Conservation (phyloP, 768 basidiomycete species). For the Astraeus odoratus region DNA sequence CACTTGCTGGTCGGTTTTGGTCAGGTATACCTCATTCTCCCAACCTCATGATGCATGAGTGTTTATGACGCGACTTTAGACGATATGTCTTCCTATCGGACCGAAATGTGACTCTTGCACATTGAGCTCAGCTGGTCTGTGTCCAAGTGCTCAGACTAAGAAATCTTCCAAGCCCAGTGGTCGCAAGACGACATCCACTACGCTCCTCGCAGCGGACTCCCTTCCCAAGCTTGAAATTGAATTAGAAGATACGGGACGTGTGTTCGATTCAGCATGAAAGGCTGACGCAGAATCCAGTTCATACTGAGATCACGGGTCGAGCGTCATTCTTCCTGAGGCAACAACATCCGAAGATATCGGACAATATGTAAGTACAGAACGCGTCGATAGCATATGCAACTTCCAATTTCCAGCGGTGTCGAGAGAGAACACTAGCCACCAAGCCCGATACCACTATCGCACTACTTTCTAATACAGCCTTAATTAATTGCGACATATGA, state of each 20-base stretch:
- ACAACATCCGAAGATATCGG: too few species aligned
- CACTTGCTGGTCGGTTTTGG: slow-evolving; percentile 80
- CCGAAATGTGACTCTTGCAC: slow-evolving; percentile 63
- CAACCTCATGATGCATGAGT: neutral
- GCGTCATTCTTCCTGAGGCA: too few species aligned
- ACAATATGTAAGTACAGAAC: too few species aligned
- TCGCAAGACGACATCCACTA: slow-evolving; percentile 5
- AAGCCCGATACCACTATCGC: too few species aligned
- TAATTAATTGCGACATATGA: too few species aligned
- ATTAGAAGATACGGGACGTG: slow-evolving; percentile 20
- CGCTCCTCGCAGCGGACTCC: slow-evolving; percentile 3
- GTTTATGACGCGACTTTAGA: slow-evolving; percentile 30
- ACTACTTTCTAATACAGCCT: too few species aligned
- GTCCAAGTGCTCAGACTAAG: slow-evolving; percentile 54
- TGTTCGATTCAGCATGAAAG: neutral
- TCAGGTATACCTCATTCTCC: slow-evolving; percentile 45
- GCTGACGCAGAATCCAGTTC: too few species aligned
- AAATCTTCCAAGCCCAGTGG: slow-evolving; percentile 11
- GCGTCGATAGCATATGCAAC: too few species aligned
- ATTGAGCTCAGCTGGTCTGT: slow-evolving; percentile 47
- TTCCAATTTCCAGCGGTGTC: too few species aligned
- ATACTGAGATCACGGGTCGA: too few species aligned
- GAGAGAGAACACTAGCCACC: too few species aligned
- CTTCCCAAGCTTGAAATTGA: slow-evolving; percentile 35
- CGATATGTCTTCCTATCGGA: slow-evolving; percentile 56